phyloP scores from a whole-genome alignment of 139 green algal genomes.

The Tetradesmus obliquus region DNA sequence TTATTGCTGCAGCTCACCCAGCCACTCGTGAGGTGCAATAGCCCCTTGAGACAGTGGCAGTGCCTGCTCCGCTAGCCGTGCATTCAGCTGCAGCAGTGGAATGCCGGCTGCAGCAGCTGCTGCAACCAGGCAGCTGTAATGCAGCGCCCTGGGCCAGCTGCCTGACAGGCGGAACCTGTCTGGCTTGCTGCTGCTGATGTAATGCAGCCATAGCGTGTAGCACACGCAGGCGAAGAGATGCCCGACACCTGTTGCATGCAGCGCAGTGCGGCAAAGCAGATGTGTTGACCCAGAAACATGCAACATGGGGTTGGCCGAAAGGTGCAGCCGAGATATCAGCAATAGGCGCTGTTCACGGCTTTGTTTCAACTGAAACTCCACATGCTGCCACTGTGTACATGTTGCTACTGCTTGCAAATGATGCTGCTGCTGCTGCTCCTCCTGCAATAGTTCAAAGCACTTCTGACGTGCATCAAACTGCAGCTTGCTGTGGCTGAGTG shows the following conservation, averaged over 20 bases:
- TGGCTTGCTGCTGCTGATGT: constrained; percentile 11
- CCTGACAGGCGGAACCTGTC: neutral
- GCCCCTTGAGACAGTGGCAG: neutral
- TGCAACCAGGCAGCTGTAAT: neutral
- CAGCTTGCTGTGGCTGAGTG: neutral
- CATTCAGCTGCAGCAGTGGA: constrained; percentile 24
- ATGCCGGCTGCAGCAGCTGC: constrained; percentile 31
- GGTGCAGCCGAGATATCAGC: neutral
- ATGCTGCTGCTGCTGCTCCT: neutral
- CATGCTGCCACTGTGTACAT: neutral
- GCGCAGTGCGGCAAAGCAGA: neutral
- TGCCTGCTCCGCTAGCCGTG: constrained; percentile 23
- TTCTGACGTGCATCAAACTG: neutral
- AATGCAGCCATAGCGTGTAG: constrained; percentile 18
- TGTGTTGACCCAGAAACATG: neutral
- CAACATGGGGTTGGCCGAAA: neutral
- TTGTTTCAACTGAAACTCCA: neutral
- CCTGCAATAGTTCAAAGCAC: neutral
- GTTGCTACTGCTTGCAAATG: neutral
- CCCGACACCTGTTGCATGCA: constrained; percentile 1
- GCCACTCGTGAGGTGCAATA: constrained; percentile 29
- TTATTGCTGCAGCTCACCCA: constrained; percentile 17
- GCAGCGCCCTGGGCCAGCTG: neutral
- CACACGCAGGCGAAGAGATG: constrained; percentile 6
- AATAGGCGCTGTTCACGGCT: neutral